These are phyloP conservation scores for Penicillium longicatenatum DNA, from an alignment of 495 filamentous ascomycete genomes.

Conservation along the genomic window DNA sequence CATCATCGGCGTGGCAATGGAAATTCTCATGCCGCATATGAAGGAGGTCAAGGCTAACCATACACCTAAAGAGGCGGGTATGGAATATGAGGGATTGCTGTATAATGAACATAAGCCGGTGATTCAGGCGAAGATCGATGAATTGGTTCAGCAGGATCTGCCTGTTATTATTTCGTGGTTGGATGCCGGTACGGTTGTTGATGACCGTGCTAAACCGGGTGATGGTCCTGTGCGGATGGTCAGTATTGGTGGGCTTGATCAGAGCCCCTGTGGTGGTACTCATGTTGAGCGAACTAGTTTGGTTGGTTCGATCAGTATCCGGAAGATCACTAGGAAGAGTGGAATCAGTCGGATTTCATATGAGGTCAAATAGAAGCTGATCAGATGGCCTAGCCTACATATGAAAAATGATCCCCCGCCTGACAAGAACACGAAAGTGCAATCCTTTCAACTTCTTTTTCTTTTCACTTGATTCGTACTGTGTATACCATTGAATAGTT, in stretches of 20 bases:
- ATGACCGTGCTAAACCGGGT: slow-evolving; percentile 45
- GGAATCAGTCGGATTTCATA: slow-evolving; percentile 59
- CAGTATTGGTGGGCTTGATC: slow-evolving; percentile 59
- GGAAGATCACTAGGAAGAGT: slow-evolving; percentile 62
- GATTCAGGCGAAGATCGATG: slow-evolving; percentile 59
- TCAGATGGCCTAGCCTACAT: background rate
- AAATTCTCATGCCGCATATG: slow-evolving; percentile 52
- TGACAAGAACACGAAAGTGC: too few species aligned
- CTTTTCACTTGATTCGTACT: too few species aligned
- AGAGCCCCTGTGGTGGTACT: slow-evolving; percentile 66
- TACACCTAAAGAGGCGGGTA: slow-evolving; percentile 57
- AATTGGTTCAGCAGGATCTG: slow-evolving; percentile 51
- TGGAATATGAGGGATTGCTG: slow-evolving; percentile 63
- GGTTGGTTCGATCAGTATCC: slow-evolving; percentile 57
- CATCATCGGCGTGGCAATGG: slow-evolving; percentile 60
- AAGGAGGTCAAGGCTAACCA: slow-evolving; percentile 66
- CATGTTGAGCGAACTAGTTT: slow-evolving; percentile 56
- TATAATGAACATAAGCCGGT: slow-evolving; percentile 58
- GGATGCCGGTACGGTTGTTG: slow-evolving; percentile 39
- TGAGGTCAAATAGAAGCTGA: slow-evolving; percentile 30
- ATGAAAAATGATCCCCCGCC: too few species aligned
- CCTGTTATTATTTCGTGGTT: slow-evolving; percentile 56
- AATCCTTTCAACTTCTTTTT: too few species aligned
- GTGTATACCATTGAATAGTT: too few species aligned
- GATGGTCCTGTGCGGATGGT: slow-evolving; percentile 43